phyloP scores from a whole-genome alignment of 768 basidiomycete species.

The Daedaleopsis sinensis region DNA sequence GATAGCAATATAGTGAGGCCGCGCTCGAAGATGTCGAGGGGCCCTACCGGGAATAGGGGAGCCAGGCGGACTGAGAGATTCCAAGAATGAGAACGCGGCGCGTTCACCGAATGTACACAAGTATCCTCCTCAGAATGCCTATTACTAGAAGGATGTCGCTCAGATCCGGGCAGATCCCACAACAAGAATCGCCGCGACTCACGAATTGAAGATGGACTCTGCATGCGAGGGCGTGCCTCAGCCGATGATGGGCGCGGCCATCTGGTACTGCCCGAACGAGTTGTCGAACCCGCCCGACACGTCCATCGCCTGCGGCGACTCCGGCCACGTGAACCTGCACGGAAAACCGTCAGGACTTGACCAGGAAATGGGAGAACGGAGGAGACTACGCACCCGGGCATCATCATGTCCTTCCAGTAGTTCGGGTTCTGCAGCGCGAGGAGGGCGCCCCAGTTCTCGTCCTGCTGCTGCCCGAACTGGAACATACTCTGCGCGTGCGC shows the following conservation, averaged over 20 bases:
- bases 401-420: constrained; percentile 84
- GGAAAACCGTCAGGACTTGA: not conserved
- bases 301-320: constrained; percentile 17
- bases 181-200: not conserved
- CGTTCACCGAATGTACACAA: too few relatives aligned
- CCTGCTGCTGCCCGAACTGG: constrained; percentile 19
- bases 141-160: too few relatives aligned
- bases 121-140: too few relatives aligned
- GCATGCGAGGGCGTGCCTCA: not conserved
- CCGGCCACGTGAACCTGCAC: constrained; percentile 22
- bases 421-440: constrained; percentile 68
- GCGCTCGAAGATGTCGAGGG: too few relatives aligned
- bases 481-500: constrained; percentile 36
- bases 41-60: too few relatives aligned
- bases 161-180: not conserved
- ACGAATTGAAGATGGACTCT: not conserved
- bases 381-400: constrained; percentile 62
- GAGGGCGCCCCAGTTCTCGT: constrained; percentile 75
- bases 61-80: too few relatives aligned
- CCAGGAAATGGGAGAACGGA: not conserved
- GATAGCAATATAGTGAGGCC: too few relatives aligned
- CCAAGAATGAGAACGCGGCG: too few relatives aligned
- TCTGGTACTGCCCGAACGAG: not conserved
- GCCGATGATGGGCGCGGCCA: not conserved
- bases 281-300: constrained; percentile 13